These are phyloP conservation scores for Syncephalastrum racemosum DNA, from an alignment of 371 early-diverging fungal genomes.

Conservation along the genomic window DNA sequence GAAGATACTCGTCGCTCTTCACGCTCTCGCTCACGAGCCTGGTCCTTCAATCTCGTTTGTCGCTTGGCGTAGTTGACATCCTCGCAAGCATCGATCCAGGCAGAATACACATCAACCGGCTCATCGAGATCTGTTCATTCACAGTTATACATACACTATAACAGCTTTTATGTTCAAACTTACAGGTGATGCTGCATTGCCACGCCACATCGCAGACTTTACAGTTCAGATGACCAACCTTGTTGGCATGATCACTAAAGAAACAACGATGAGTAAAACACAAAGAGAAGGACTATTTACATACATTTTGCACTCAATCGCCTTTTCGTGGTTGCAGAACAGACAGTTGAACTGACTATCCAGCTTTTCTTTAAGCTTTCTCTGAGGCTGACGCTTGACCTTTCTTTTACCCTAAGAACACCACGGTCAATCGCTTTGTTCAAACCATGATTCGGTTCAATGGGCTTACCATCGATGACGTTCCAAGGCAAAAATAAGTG, in stretches of 20 bases:
- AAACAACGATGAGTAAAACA: not conserved
- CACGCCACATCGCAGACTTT: constrained; percentile 73
- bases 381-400: constrained; percentile 72
- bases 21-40: constrained; percentile 20
- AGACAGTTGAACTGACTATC: constrained; percentile 85
- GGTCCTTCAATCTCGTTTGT: constrained; percentile 9
- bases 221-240: constrained; percentile 71
- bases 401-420: constrained; percentile 84
- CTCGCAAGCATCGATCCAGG: constrained; percentile 87
- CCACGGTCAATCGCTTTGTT: too few species aligned
- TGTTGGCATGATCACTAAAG: constrained; percentile 46
- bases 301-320: constrained; percentile 78
- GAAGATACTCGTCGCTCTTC: constrained; percentile 8
- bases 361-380: constrained; percentile 69
- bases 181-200: constrained; percentile 69
- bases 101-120: constrained; percentile 81
- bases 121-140: constrained; percentile 63
- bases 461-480: too few species aligned
- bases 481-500: too few species aligned
- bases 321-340: constrained; percentile 90
- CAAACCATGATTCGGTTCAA: too few species aligned
- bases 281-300: not conserved
- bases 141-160: not conserved
- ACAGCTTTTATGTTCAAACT: constrained; percentile 13
- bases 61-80: constrained; percentile 53